Evolutionary conservation across 345 rosid species (phyloP), one percentile per base, ranked within the genome.

Genomic region (Brassica cretica): DNA sequence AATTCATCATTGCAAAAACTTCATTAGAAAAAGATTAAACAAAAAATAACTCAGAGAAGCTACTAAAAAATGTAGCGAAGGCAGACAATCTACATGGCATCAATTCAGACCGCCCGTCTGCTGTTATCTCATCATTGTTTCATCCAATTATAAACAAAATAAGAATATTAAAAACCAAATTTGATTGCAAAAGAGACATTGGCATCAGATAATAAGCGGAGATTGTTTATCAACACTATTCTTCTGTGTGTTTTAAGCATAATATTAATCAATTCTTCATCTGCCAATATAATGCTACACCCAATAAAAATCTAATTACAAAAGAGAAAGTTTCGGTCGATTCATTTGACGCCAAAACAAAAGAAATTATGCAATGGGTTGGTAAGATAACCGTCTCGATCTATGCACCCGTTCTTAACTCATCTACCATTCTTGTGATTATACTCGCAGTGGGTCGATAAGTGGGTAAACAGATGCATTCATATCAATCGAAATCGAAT

Each of bases 121-220:
- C 84, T 68, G 18, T 1, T 76, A 71, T 72, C 81, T 81, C 84
- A 76, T 81, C 84, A 76, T 68, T 2, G 83, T 29, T 4, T 19
- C 11, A 63, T 8, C 12, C 55, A 41, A 10, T 37, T 37, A 37
- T 44, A 44, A 11, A 44, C 11, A 37, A 16, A 0, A 0, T 0
- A 11, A 27, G 15, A 7, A 4, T 6, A 25, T 1, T 5, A 1
- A 0, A 29, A 49, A 76, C 19, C 0, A 24, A 5, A 27, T 7
- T 8, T 5, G 6, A 39, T 18, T 55, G 44, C 0, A 58, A 74
- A 12, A 46, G 55, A 41, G 3, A 7, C 4, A 64, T 4, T 32
- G 82, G 84, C 84, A 81, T 81, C 84, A 81, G 84, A 81, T 76
- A 81, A 81, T 81, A 81, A 81, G 84, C 84, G 84, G 84, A 77